Evolutionary conservation across 306 rosid species (phyloP), one percentile per base, ranked within the genome.

Genomic region (Cicer bijugum): DNA sequence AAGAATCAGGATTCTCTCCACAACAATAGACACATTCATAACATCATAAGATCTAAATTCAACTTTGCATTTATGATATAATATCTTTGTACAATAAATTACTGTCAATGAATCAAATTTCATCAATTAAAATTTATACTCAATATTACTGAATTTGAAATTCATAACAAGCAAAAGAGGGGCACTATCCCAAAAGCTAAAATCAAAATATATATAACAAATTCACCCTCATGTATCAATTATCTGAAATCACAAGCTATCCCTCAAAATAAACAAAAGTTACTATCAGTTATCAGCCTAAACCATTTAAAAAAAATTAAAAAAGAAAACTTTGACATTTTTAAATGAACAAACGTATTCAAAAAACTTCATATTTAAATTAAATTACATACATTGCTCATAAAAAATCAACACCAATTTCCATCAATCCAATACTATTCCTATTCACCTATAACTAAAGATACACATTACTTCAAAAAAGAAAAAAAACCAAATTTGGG

Each of bases 331-430:
- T 5, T 42, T n/a, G 11, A n/a, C 48, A 33, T 52, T 47, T 38
- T 59, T 15, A 14, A 82, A 74, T 14, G 58, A 56, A 39, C 45
- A 51, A 66, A 38, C 23, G 59, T 74, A 59, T 66, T 46, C 69
- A 69, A 37, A 58, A 10, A 55, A 70, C 68, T 40, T 61, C 67
- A 67, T 45, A 50, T n/a, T 9, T n/a, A 69, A 51, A 38, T 7
- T 8, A 7, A 53, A 1, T 14, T 6, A 51, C 57, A 51, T 14
- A 47, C 71, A 82, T 73, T 82, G 56, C 53, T 64, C 76, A 69
- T 10, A 20, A 6, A 46, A 69, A 8, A 35, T 28, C 62, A 69
- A 72, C 39, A 77, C 1, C 74, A 80, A 23, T 23, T 60, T 58
- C 74, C 14, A 55, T 46, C 50, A 72, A 77, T 51, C 37, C 7